Conservation (phyloP, 2,329 filamentous ascomycete genomes). For the Penicillium sp. region DNA sequence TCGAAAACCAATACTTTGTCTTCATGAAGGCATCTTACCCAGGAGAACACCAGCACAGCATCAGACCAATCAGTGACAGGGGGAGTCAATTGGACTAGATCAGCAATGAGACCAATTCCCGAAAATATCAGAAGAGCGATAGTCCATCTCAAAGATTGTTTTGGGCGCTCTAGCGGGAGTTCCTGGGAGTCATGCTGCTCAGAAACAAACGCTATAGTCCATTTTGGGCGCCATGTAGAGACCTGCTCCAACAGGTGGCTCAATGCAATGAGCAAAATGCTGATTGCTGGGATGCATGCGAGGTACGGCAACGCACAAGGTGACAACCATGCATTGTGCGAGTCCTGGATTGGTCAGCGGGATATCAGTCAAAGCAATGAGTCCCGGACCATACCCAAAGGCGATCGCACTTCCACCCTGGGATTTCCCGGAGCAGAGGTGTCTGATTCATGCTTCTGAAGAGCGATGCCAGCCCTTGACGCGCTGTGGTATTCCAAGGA, state of each 20-base stretch:
- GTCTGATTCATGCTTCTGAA: constrained; percentile 19
- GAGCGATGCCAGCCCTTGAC: constrained; percentile 1
- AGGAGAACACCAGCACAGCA: constrained; percentile 35
- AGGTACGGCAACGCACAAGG: constrained; percentile 38
- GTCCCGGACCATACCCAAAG: constrained; percentile 19
- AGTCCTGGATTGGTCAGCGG: constrained; percentile 33
- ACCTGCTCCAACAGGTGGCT: constrained; percentile 30
- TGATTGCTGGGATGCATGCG: constrained; percentile 29
- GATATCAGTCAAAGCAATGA: constrained; percentile 3
- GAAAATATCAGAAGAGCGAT: constrained; percentile 43
- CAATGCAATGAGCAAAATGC: constrained; percentile 28
- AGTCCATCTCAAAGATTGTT: constrained; percentile 35
- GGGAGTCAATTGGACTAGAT: constrained; percentile 32
- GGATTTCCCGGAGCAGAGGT: constrained; percentile 8
- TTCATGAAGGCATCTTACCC: constrained; percentile 35
- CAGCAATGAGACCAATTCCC: constrained; percentile 35
- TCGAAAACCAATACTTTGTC: neutral
- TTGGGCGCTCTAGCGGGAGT: constrained; percentile 33
- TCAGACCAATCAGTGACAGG: constrained; percentile 15
- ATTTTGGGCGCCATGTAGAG: constrained; percentile 44
- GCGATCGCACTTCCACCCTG: constrained; percentile 11
- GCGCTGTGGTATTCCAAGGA: neutral
- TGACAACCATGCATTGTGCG: constrained; percentile 37
- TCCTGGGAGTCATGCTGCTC: constrained; percentile 39
- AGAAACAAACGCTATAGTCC: constrained; percentile 55